Evolutionary conservation across 257 asterid genomes (phyloP).

Genomic region (Prunella vulgaris): DNA sequence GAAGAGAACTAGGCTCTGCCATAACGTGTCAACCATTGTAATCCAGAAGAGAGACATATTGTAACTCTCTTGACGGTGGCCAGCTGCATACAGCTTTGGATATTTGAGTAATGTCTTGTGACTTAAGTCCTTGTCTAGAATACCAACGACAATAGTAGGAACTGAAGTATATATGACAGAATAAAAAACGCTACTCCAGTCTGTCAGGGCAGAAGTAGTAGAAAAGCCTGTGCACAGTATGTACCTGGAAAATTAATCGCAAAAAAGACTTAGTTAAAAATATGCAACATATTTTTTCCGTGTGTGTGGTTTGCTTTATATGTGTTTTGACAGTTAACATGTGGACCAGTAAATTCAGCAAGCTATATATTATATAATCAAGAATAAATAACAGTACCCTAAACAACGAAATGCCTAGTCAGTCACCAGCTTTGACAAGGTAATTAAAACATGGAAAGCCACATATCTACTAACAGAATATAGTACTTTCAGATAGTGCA

Average conservation of each 20-base stretch:
- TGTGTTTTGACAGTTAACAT: neutral
- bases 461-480: neutral
- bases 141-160: slow-evolving; percentile 91
- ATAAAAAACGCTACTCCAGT: slow-evolving; percentile 94
- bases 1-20: slow-evolving; percentile 99
- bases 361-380: neutral
- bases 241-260: slow-evolving; percentile 50
- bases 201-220: slow-evolving; percentile 91
- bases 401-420: neutral
- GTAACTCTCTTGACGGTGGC: slow-evolving; percentile 92
- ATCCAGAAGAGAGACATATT: slow-evolving; percentile 87
- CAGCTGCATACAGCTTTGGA: slow-evolving; percentile 94
- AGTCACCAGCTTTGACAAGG: neutral
- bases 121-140: slow-evolving; percentile 90
- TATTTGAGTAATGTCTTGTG: slow-evolving; percentile 72
- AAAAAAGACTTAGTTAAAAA: slow-evolving; percentile 11
- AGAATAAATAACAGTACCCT: neutral
- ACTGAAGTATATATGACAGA: slow-evolving; percentile 89
- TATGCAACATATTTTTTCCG: neutral
- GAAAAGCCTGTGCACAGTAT: slow-evolving; percentile 86
- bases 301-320: neutral
- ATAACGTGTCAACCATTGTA: slow-evolving; percentile 86
- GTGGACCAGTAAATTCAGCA: slow-evolving; percentile 11
- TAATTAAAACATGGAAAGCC: neutral
- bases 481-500: slow-evolving; percentile 6